A percentile compares a stretch with the other conserved stretches of the same genome.
These are phyloP conservation scores for Nevesoporus exiguus DNA, from an alignment of 768 basidiomycete genomes.

Conservation along the genomic window DNA sequence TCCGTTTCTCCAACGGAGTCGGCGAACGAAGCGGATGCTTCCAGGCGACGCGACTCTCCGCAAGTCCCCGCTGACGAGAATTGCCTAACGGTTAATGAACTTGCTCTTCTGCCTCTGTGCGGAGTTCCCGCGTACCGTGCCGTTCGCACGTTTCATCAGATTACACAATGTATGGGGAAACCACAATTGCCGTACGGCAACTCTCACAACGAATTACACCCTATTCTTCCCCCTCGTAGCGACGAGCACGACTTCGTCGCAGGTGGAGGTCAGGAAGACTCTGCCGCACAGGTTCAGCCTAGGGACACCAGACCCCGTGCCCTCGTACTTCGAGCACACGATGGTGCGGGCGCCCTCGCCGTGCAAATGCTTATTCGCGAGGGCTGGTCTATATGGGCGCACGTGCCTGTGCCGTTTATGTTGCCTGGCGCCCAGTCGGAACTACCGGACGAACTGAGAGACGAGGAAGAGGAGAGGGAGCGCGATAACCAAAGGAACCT, in stretches of 20 bases:
- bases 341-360: slow-evolving; percentile 71
- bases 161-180: slow-evolving; percentile 26
- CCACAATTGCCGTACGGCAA: slow-evolving; percentile 23
- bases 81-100: slow-evolving; percentile 58
- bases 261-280: slow-evolving; percentile 23
- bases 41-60: slow-evolving; percentile 9
- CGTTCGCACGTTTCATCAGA: slow-evolving; percentile 57
- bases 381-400: slow-evolving; percentile 76
- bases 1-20: slow-evolving; percentile 13
- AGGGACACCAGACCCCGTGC: slow-evolving; percentile 33
- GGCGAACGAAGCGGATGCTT: slow-evolving; percentile 5
- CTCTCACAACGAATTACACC: slow-evolving; percentile 28
- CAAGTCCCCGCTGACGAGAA: slow-evolving; percentile 6
- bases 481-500: slow-evolving; percentile 39
- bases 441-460: slow-evolving; percentile 31
- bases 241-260: slow-evolving; percentile 26
- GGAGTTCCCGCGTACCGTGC: slow-evolving; percentile 84
- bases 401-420: slow-evolving; percentile 44
- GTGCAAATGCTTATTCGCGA: slow-evolving; percentile 69
- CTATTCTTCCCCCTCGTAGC: slow-evolving; percentile 23
- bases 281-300: background rate
- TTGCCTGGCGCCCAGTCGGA: slow-evolving; percentile 34
- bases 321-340: slow-evolving; percentile 73
- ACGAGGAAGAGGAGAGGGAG: slow-evolving; percentile 33
- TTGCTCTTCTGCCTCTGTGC: slow-evolving; percentile 75